Base-by-base conservation (phyloP, 2,329 filamentous ascomycete genomes). In the Ilyonectria destructans region DNA sequence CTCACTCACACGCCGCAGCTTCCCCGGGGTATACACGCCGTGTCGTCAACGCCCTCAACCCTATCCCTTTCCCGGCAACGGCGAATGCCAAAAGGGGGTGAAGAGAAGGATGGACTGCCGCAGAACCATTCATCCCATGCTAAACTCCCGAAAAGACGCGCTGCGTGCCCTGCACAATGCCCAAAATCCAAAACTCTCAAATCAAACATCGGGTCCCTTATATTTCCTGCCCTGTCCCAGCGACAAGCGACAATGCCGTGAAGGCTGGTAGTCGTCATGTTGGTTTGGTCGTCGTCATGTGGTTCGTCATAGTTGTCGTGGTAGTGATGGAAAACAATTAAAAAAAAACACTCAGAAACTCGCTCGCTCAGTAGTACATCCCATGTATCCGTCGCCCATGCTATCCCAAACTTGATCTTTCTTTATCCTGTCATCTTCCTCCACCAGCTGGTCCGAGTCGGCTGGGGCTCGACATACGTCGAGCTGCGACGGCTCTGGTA, bases 361-460 rank as follows among this genome's bases (percentile, higher is more conserved):
- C 74, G 74, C 75, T 75, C 74, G 72, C 74, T 74, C 56, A 65
- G 58, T 67, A 45, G 54, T 58, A 74, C 66, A 74, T 69, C 57
- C 71, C 62, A 70, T 67, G 67, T 69, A 68, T 71, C 69, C 61
- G 67, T 73, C 63, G 54, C 69, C 68, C 65, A 69, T 70, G 43
- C 55, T 54, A 35, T 46, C 49, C 29, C 54, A 52, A 35, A 37
- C 48, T 63, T 43, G 40, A 51, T 29, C 43, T 40, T 59, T 55
- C 62, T 62, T 77, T 69, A 81, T 60, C 84, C 83, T 6, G 84
- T 85, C 59, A 89, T 77, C 81, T 89, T 89, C 80, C 82, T 87
- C 88, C 88, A 90, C 88, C 88, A 89, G 70, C 87, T 89, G 69
- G 85, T 88, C 65, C 86, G 82, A 21, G 87, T 26, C 26, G 26